Conservation (phyloP, 23 red algal genomes). For the Agarophyton chilense region DNA sequence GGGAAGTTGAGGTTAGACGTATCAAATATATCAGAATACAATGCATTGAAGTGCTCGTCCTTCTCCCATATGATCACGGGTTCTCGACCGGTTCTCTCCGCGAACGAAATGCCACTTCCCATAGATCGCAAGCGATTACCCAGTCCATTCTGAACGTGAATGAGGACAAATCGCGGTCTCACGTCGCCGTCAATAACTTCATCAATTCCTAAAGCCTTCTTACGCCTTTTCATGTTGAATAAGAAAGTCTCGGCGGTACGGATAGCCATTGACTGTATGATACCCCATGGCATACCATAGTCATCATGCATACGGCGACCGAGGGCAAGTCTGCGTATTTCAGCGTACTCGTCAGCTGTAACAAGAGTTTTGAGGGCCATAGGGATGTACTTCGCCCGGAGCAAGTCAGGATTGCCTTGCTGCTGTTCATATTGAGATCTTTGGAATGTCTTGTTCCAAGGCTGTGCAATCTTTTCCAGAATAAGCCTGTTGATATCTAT, state of each 20-base stretch:
- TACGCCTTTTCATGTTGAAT: conserved; percentile 24
- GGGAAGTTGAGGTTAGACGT: conserved; percentile 30
- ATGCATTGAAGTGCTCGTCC: conserved; percentile 68
- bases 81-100: conserved; percentile 29
- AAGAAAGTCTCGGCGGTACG: conserved; percentile 34
- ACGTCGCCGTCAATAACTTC: conserved; percentile 29
- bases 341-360: conserved; percentile 1
- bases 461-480: conserved; percentile 59
- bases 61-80: conserved; percentile 78
- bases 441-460: conserved; percentile 33
- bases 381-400: conserved; percentile 53
- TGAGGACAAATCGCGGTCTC: conserved; percentile 55
- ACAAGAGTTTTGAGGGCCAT: conserved; percentile 44
- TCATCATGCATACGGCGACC: conserved; percentile 58
- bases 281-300: conserved; percentile 70
- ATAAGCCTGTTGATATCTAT: conserved; percentile 77
- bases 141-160: conserved; percentile 86
- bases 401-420: background rate
- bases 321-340: conserved; percentile 45
- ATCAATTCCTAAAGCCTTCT: background rate
- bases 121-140: conserved; percentile 87
- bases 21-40: conserved; percentile 68
- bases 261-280: conserved; percentile 48
- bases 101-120: conserved; percentile 72
- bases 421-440: conserved; percentile 38